Base-by-base conservation (phyloP, 2,329 filamentous ascomycete genomes). In the Aspergillus niger region DNA sequence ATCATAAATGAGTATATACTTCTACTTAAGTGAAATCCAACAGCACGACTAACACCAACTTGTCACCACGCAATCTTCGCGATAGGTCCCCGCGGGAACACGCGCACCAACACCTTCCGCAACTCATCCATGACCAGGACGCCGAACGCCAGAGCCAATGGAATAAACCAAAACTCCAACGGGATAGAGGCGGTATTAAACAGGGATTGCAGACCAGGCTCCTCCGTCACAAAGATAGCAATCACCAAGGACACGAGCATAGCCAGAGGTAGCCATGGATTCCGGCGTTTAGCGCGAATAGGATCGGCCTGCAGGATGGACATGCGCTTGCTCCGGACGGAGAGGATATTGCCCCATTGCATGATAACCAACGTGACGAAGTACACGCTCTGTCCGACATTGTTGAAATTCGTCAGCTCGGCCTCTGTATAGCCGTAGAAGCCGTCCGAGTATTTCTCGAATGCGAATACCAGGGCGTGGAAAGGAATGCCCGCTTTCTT, bases 321-420 rank as follows among this genome's bases (percentile, higher is more conserved):
- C 55, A 84, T 70, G 2, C 81, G 76, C 38, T 83, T 82, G 63
- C 82, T 85, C 51, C 83, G 79, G 5, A 85, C 79, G 0, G 72
- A 73, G 7, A 85, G 72, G 39, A 85, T 79, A 61, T 85, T 85
- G 2, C 82, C 82, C 79, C 81, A 83, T 60, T 85, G 83, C 39
- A 85, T 72, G 39, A 85, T 78, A 0, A 85, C 82, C 1, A 85
- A 74, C 0, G 80, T 82, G 10, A 85, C 80, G 58, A 85, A 85
- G 70, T 85, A 85, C 5, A 85, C 79, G 47, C 79, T 77, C 65
- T 84, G 82, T 3, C 80, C 82, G 0, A 76, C 77, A 56, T 74
- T 77, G 70, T 83, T 84, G 74, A 84, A 83, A 20, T 79, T 65
- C 1, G 67, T 75, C 2, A 85, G 76, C 63, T 84, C 63, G 5